A percentile compares a stretch with the other conserved stretches of the same genome.
phyloP scores from a whole-genome alignment of 257 asterid species.

The Paulownia fortunei region DNA sequence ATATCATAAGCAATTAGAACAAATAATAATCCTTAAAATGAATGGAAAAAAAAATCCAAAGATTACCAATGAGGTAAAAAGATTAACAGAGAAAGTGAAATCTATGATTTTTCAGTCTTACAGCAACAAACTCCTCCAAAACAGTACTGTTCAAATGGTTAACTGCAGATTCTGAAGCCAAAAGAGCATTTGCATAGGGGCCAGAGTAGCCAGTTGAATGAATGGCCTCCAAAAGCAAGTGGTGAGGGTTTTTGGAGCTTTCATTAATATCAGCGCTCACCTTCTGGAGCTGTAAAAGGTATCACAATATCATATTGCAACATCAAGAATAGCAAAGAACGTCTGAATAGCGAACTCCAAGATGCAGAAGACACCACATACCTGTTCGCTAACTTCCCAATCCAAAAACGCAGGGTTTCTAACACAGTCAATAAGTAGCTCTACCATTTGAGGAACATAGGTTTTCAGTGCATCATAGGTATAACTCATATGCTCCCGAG shows the following conservation, averaged over 20 bases:
- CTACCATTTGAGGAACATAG: slow-evolving; percentile 83
- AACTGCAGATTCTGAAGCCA: slow-evolving; percentile 72
- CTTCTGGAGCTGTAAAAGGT: slow-evolving; percentile 61
- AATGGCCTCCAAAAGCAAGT: slow-evolving; percentile 82
- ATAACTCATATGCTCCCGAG: slow-evolving; percentile 82
- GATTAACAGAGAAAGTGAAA: slow-evolving; percentile 3
- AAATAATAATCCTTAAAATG: slow-evolving; percentile 13
- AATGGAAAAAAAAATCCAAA: slow-evolving; percentile 1
- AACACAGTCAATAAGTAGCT: slow-evolving; percentile 74
- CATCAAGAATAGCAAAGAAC: neutral
- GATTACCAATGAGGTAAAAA: neutral
- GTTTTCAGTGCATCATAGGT: slow-evolving; percentile 77
- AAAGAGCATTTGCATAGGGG: slow-evolving; percentile 63
- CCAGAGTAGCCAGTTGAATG: slow-evolving; percentile 84
- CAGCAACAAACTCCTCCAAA: slow-evolving; percentile 77
- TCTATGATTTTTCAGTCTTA: slow-evolving; percentile 41
- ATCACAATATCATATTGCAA: slow-evolving; percentile 17
- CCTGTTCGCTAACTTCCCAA: slow-evolving; percentile 96
- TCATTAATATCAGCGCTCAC: slow-evolving; percentile 67
- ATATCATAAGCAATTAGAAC: slow-evolving; percentile 28
- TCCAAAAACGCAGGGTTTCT: slow-evolving; percentile 90
- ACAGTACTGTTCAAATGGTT: slow-evolving; percentile 52
- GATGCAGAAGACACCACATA: slow-evolving; percentile 30
- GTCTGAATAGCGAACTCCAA: neutral
- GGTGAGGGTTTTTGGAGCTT: slow-evolving; percentile 71